Evolutionary conservation across 2,329 filamentous ascomycete species (phyloP).

Genomic region (Venturia pyrina): DNA sequence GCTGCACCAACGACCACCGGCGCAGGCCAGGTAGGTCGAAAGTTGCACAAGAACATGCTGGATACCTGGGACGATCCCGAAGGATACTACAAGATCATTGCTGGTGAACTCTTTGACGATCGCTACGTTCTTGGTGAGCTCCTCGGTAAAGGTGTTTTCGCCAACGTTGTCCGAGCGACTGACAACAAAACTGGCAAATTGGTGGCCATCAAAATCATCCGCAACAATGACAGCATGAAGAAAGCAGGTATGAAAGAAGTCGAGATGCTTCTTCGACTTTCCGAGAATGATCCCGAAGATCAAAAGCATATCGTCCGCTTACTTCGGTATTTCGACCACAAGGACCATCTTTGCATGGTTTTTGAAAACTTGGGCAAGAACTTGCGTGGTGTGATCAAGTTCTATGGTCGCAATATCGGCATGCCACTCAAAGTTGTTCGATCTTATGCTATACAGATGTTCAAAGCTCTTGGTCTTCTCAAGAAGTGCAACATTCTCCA

Average conservation of each 20-base stretch:
- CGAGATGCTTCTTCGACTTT: conserved; percentile 80
- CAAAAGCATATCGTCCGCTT: conserved; percentile 88
- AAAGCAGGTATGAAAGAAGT: conserved; percentile 94
- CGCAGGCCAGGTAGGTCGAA: conserved; percentile 14
- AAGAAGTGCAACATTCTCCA: conserved; percentile 90
- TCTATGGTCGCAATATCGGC: conserved; percentile 88
- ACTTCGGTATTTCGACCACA: conserved; percentile 82
- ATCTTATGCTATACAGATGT: conserved; percentile 88
- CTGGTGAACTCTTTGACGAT: conserved; percentile 79
- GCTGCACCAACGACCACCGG: conserved; percentile 15
- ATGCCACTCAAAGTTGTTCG: conserved; percentile 82
- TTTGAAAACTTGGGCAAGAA: conserved; percentile 95
- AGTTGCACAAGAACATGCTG: conserved; percentile 64
- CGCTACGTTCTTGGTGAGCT: conserved; percentile 83
- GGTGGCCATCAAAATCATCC: conserved; percentile 97
- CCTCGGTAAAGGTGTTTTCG: conserved; percentile 91
- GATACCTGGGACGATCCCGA: conserved; percentile 92
- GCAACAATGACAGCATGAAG: conserved; percentile 84
- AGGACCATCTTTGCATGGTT: conserved; percentile 88
- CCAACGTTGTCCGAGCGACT: conserved; percentile 80
- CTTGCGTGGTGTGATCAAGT: conserved; percentile 84
- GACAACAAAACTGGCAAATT: conserved; percentile 60
- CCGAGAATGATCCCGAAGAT: conserved; percentile 73
- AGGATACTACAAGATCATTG: conserved; percentile 91
- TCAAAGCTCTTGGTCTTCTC: conserved; percentile 77